Evolutionary conservation across 2,329 filamentous ascomycete genomes (phyloP).

Genomic region (Trematosphaeria pertusa): DNA sequence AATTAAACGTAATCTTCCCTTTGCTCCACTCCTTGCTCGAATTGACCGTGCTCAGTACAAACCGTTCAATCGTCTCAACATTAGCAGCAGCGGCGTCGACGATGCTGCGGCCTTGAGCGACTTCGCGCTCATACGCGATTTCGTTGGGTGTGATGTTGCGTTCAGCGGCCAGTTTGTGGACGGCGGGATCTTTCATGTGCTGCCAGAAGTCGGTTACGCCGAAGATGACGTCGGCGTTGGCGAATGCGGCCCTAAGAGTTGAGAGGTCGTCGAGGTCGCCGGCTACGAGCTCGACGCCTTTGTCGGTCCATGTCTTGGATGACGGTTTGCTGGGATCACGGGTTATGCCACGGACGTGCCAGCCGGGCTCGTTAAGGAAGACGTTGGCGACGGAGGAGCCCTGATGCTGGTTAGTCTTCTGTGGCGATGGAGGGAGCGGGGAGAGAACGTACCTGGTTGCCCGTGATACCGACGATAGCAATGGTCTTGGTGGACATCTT

Average conservation of each 20-base stretch:
- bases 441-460: conserved; percentile 21
- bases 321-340: conserved; percentile 51
- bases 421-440: background rate
- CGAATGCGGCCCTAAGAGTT: conserved; percentile 23
- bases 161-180: conserved; percentile 21
- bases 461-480: conserved; percentile 24
- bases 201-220: conserved; percentile 52
- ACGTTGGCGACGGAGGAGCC: conserved; percentile 29
- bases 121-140: conserved; percentile 47
- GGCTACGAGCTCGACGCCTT: conserved; percentile 26
- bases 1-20: conserved; percentile 42
- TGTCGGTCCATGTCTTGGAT: conserved; percentile 33
- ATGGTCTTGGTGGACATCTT: conserved; percentile 26
- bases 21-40: conserved; percentile 36
- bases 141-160: conserved; percentile 35
- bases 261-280: conserved; percentile 21
- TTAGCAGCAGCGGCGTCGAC: conserved; percentile 50
- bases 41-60: conserved; percentile 54
- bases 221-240: conserved; percentile 41
- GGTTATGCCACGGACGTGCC: conserved; percentile 49
- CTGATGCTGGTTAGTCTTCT: conserved; percentile 12
- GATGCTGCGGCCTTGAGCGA: conserved; percentile 48
- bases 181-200: conserved; percentile 19
- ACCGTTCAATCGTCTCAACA: conserved; percentile 47
- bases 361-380: conserved; percentile 30